Conservation (phyloP, 495 filamentous ascomycete genomes). For the Talaromyces thailandensis region DNA sequence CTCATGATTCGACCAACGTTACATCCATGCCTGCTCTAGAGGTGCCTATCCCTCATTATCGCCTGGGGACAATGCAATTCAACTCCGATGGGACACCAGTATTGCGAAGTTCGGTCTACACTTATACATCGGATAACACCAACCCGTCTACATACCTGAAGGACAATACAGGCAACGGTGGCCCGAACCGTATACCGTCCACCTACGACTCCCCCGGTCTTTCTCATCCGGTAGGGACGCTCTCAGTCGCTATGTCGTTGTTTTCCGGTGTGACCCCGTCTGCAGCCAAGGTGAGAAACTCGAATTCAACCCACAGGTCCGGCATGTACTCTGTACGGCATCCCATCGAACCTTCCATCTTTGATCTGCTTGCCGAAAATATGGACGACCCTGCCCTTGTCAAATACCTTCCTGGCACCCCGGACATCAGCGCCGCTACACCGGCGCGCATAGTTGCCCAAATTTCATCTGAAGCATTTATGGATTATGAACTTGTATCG, state of each 20-base stretch:
- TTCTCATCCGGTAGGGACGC: background rate
- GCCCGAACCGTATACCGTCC: conserved; percentile 3
- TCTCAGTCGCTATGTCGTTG: conserved; percentile 7
- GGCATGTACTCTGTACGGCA: conserved; percentile 35
- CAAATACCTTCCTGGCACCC: conserved; percentile 62
- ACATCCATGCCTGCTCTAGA: conserved; percentile 52
- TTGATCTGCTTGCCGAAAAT: conserved; percentile 63
- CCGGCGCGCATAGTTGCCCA: conserved; percentile 91
- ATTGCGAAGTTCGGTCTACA: conserved; percentile 65
- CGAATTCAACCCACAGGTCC: conserved; percentile 21
- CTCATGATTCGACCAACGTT: conserved; percentile 59
- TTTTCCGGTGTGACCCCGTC: conserved; percentile 9
- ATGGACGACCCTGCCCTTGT: conserved; percentile 77
- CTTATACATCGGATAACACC: conserved; percentile 43
- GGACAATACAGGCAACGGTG: conserved; percentile 12
- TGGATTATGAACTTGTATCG: conserved; percentile 95
- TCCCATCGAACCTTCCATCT: conserved; percentile 53
- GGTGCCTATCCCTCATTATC: conserved; percentile 78
- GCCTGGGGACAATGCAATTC: conserved; percentile 75
- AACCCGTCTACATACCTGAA: conserved; percentile 36
- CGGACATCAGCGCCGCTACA: conserved; percentile 80
- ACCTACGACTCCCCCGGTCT: conserved; percentile 5
- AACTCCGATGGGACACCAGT: conserved; percentile 69
- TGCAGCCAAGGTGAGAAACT: background rate
- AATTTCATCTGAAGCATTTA: conserved; percentile 89